Conservation (phyloP, 23 red algal genomes). For the Pyropia yezoensis region DNA sequence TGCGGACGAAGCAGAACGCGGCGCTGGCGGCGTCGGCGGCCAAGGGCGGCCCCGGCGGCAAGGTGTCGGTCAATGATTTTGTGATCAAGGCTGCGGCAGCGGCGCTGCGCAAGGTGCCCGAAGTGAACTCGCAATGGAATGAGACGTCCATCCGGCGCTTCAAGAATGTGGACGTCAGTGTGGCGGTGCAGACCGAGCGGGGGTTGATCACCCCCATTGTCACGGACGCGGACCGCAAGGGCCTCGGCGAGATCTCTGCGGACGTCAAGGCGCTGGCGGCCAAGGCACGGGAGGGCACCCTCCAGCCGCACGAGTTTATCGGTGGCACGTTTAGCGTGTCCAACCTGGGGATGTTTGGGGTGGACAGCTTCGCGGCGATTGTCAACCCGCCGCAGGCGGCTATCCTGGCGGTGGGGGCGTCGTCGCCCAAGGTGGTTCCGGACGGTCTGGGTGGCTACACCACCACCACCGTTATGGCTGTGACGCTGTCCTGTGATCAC, state of each 20-base stretch:
- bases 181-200: constrained; percentile 75
- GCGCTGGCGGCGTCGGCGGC: constrained; percentile 9
- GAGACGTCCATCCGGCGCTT: constrained; percentile 67
- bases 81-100: constrained; percentile 83
- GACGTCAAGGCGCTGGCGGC: constrained; percentile 76
- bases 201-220: constrained; percentile 94
- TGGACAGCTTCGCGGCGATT: constrained; percentile 86
- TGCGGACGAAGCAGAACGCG: constrained; percentile 57
- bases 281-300: constrained; percentile 66
- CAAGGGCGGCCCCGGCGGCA: constrained; percentile 39
- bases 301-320: constrained; percentile 79
- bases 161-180: constrained; percentile 66
- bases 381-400: constrained; percentile 97
- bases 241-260: constrained; percentile 57
- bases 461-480: constrained; percentile 31
- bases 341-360: constrained; percentile 93
- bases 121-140: constrained; percentile 91
- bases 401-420: constrained; percentile 87
- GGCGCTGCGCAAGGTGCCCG: constrained; percentile 80
- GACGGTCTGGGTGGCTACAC: constrained; percentile 23
- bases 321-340: constrained; percentile 95
- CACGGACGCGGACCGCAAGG: constrained; percentile 78
- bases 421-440: constrained; percentile 55
- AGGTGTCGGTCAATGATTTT: constrained; percentile 95
- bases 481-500: constrained; percentile 91